Base-by-base conservation (phyloP, 768 basidiomycete genomes). In the Termitomyces sp. region DNA sequence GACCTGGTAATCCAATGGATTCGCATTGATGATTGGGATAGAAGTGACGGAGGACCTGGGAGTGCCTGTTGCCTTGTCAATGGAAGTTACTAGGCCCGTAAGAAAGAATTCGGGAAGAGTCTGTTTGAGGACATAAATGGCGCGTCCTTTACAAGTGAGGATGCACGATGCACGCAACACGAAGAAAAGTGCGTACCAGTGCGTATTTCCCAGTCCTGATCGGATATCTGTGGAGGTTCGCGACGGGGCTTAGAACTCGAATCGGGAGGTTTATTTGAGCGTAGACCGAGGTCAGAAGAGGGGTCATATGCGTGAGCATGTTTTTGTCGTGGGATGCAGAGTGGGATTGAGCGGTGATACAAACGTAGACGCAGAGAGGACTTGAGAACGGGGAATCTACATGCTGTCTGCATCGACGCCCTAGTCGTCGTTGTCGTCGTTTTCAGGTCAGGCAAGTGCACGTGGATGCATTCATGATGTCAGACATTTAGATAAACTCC, bases 131-230 rank as follows among this genome's bases (percentile, higher is more conserved):
- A 88, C 72, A 64, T 83, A 80, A 53, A 88, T 85, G 3, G 85
- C 87, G 36, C 88, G 84, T 50, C 89, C 90, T 92, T 53, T 54
- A 18, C 36, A 4, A 6, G 27, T 64, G 44, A 55, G 51, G 50
- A 59, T 46, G 51, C 55, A 46, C 18, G 16, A 46, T 58, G 43
- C 26, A 59, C 18, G 9, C 29, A 16, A 13, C 6, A 24, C 13
- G 48, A n/a, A 9, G 20, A 3, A n/a, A n/a, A 32, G 2, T 26
- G 26, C 13, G 64, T 68, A 86, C 90, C 88, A 64, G 87, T 88
- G 26, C 87, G 83, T 50, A 90, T 77, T 65, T 89, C 83, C 89
- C 89, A 92, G 63, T 92, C 90, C 7, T 77, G 74, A 67, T 92
- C 90, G 1, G 87, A 80, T 8, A 90, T 64, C 59, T 76, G 66